A percentile compares a stretch with the other conserved stretches of the same genome.
phyloP scores from a whole-genome alignment of 176 grass and related monocot species.

The Zoysia japonica region DNA sequence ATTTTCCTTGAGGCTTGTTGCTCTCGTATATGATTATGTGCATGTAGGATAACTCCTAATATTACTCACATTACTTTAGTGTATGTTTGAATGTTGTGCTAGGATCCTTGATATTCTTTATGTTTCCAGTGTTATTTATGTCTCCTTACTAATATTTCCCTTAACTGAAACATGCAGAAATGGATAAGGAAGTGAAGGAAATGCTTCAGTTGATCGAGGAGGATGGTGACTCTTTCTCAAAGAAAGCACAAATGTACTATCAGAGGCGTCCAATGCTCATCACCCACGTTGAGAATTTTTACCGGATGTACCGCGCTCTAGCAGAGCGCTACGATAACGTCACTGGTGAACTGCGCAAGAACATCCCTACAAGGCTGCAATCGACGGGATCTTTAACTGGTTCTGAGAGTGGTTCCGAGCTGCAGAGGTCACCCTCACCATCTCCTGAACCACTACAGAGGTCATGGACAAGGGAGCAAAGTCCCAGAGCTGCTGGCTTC shows the following conservation, averaged over 20 bases:
- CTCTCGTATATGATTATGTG: neutral
- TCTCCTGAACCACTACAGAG: constrained; percentile 53
- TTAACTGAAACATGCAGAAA: constrained; percentile 57
- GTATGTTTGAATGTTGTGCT: neutral
- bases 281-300: constrained; percentile 63
- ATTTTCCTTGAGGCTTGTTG: neutral
- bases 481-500: constrained; percentile 57
- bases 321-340: constrained; percentile 76
- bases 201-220: constrained; percentile 76
- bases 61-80: neutral
- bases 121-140: neutral
- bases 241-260: constrained; percentile 83
- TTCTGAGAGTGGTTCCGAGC: constrained; percentile 57
- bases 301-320: constrained; percentile 72
- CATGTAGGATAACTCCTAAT: neutral
- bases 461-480: constrained; percentile 61
- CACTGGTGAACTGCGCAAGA: constrained; percentile 71
- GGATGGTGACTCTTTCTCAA: constrained; percentile 64
- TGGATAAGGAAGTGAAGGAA: constrained; percentile 74
- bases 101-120: neutral
- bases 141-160: neutral
- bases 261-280: constrained; percentile 66
- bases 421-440: constrained; percentile 47
- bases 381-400: constrained; percentile 41
- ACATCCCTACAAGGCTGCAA: constrained; percentile 57